Base-by-base conservation (phyloP, 805 yeast species). In the Pichia nakasei region DNA sequence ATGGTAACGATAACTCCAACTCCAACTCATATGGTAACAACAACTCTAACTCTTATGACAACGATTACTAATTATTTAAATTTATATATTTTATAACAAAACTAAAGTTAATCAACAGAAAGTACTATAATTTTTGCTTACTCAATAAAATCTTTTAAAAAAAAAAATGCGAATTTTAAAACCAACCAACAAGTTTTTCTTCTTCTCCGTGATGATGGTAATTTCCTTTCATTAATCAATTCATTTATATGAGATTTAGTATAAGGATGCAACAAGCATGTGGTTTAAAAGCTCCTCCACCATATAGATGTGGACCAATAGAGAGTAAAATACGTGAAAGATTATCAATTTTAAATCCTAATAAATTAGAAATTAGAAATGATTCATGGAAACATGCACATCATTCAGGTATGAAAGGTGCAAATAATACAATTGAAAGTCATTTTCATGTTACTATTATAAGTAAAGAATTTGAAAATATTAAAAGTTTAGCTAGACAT, bases 301-400 rank as follows among this genome's bases (percentile, higher is more conserved):
- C 40, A 5, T 37, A 34, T 13, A 27, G 29, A 12, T 36, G 39
- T 33, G 55, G 55, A 7, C 80, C 84, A 6, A 66, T 78, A n/a
- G 79, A 78, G 44, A 56, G 58, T 32, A 29, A 29, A 12, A 29
- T 29, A 29, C 32, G 32, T 29, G 32, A 29, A 15, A 29, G 17
- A 29, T 29, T 29, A 29, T 6, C 4, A 9, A 29, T 9, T 6
- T 15, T 29, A 13, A 12, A 29, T 29, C 94, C 77, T 20, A 55
- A 57, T 9, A 60, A 50, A 51, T 68, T 75, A 51, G 71, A 66
- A 27, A 71, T 91, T 6, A 68, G 67, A 46, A 91, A 91, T 59
- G 97, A 91, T 62, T 85, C 96, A 7, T 78, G 78, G 62, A 84
- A 84, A 58, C 97, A 91, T 62, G 77, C 88, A 2, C 89, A 85